Base-by-base conservation (phyloP, 2,329 filamentous ascomycete genomes). In the Calonectria pseudoreteaudii region DNA sequence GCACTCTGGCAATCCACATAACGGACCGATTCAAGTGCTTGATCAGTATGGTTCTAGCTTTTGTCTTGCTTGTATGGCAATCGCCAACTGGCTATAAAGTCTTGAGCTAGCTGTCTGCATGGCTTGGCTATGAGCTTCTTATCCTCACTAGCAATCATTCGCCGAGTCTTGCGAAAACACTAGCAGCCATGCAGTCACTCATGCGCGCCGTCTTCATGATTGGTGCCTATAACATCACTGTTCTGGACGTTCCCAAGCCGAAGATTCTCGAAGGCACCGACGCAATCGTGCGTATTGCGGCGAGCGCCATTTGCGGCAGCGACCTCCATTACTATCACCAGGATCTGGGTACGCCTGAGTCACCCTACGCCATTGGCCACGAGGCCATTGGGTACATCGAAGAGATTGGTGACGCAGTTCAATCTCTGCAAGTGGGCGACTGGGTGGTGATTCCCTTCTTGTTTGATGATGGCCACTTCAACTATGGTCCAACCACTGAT, bases 381-480 rank as follows among this genome's bases (percentile, higher is more conserved):
- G 68, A 70, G 34, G 68, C 56, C 1, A 65, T 70, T 36, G 56
- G 68, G 4, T 60, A 65, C 41, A 60, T 70, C 26, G 47, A 36
- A 11, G 26, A 34, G 28, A 49, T 70, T 30, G 68, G 68, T 28
- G 44, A 52, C 3, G 56, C 56, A 13, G 53, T 70, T n/a, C 31
- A 52, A 34, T n/a, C 30, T 4, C 31, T 70, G 38, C 18, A 52
- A 23, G 68, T 70, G 11, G 68, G 68, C 16, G 68, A 70, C 31
- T 62, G 49, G 20, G 56, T 70, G 4, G 49, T 70, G 11, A 53
- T 70, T 34, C 68, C 68, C 10, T 31, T 34, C 26, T 47, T 26
- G 34, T 58, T 70, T 28, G 44, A 70, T 31, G 56, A 70, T 52
- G 68, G 68, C n/a, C 56, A 65, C 30, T 65, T 64, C 23, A 65